Evolutionary conservation across 2,329 filamentous ascomycete species (phyloP), one percentile per base, ranked within the genome.

Genomic region (Neonectria coccinea): DNA sequence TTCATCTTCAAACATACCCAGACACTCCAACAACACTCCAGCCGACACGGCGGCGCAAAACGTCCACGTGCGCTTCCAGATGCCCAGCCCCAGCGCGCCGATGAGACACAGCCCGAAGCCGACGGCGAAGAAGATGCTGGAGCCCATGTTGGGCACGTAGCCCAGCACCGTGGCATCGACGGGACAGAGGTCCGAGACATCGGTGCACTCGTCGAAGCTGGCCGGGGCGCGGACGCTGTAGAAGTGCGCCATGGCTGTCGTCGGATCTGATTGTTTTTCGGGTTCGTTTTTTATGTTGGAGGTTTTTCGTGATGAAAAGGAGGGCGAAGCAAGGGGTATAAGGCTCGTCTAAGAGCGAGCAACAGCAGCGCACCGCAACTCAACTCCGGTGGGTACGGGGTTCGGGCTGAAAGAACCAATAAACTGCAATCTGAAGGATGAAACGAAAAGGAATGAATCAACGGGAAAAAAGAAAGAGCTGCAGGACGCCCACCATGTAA

Each of bases 71-170:
- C 79, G 81, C 71, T 84, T 83, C 77, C 81, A 81, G 14, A 84
- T 69, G 5, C 85, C 85, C 10, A 83, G 67, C 41, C 69, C 73
- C 18, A 84, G 51, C 27, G 85, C 79, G 10, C 74, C 77, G 29
- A 87, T 50, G 9, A 80, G 70, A 8, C 80, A 78, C 3, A 85
- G 42, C 8, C 79, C 85, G 64, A 87, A 89, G 20, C 78, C 80
- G 56, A 82, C 76, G 45, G 82, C 77, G 73, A 87, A 86, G 72
- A 89, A 85, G 69, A 82, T 79, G 74, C 88, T 87, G 68, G 86
- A 83, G 52, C 83, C 83, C n/a, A 82, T 73, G 69, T 85, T 87
- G 7, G 87, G 87, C 36, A 81, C 80, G 77, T 89, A 89, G 52
- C 86, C 86, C 36, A 86, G 77, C 12, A 86, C 85, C 3, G 86